Percentiles rank a stretch among this genome's conserved stretches.
phyloP scores from a whole-genome alignment of 306 rosid genomes.

The Alnus glutinosa region DNA sequence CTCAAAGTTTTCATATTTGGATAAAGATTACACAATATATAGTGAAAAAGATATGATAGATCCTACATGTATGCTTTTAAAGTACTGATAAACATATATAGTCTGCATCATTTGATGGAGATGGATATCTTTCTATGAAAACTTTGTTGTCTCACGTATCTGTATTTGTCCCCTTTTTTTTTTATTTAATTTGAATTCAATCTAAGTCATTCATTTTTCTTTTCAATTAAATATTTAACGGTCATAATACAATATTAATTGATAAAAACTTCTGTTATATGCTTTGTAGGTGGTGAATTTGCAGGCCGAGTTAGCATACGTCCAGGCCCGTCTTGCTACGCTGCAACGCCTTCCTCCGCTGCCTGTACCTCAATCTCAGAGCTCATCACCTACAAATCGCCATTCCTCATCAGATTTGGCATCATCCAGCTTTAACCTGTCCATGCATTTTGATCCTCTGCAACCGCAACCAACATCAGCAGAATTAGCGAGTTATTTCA shows the following conservation, averaged over 20 bases:
- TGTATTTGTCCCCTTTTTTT: neutral
- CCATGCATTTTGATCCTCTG: constrained; percentile 43
- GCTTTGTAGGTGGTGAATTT: constrained; percentile 64
- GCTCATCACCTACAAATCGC: constrained; percentile 28
- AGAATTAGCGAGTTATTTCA: constrained; percentile 32
- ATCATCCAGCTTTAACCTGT: constrained; percentile 24
- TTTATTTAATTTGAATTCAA: no score
- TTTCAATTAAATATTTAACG: no score
- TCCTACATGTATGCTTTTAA: neutral
- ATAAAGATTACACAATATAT: neutral
- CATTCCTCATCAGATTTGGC: constrained; percentile 36
- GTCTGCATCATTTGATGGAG: neutral
- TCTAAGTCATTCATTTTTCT: no score
- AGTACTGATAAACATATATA: no score
- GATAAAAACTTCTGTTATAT: neutral
- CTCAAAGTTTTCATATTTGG: constrained; percentile 14
- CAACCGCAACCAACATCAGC: constrained; percentile 35
- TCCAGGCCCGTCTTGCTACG: constrained; percentile 69
- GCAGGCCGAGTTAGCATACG: constrained; percentile 78
- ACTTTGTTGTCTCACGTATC: no score
- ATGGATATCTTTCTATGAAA: neutral
- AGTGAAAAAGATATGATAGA: neutral
- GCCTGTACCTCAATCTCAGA: constrained; percentile 24
- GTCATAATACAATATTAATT: no score
- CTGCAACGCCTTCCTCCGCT: constrained; percentile 38